Evolutionary conservation across 2,329 filamentous ascomycete species (phyloP).

Genomic region (Colletotrichum sp.): DNA sequence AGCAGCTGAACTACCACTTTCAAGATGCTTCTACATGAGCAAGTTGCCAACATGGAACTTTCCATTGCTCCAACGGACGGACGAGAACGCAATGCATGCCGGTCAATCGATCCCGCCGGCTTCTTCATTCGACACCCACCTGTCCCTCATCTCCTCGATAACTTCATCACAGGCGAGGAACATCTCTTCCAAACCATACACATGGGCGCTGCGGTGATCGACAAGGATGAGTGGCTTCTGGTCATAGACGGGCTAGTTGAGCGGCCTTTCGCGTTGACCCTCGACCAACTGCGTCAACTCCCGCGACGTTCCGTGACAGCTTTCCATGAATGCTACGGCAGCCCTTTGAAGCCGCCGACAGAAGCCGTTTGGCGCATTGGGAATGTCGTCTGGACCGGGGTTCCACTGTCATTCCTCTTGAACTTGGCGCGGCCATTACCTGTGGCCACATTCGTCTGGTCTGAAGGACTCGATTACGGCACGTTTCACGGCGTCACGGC

Average conservation of each 20-base stretch:
- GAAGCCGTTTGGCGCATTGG: not conserved
- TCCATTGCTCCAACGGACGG: not conserved
- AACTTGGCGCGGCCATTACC: not conserved
- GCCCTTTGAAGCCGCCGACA: not conserved
- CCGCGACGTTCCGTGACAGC: not conserved
- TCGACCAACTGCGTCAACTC: not conserved
- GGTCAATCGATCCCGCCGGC: not conserved
- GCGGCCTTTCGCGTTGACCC: not conserved
- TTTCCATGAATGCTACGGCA: not conserved
- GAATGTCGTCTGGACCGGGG: not conserved
- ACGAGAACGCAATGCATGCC: not conserved
- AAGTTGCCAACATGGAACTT: not conserved
- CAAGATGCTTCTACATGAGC: not conserved
- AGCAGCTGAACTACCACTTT: not conserved
- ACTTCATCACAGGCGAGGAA: not conserved
- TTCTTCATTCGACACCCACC: not conserved
- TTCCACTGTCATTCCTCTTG: accelerated
- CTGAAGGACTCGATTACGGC: not conserved
- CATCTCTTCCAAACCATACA: not conserved
- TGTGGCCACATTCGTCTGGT: not conserved
- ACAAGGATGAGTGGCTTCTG: not conserved
- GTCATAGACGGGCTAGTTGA: not conserved
- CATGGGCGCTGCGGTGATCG: not conserved
- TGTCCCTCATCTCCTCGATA: not conserved
- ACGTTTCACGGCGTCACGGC: not conserved